Base-by-base conservation (phyloP, 2,329 filamentous ascomycete species). In the Penicillium sp. region DNA sequence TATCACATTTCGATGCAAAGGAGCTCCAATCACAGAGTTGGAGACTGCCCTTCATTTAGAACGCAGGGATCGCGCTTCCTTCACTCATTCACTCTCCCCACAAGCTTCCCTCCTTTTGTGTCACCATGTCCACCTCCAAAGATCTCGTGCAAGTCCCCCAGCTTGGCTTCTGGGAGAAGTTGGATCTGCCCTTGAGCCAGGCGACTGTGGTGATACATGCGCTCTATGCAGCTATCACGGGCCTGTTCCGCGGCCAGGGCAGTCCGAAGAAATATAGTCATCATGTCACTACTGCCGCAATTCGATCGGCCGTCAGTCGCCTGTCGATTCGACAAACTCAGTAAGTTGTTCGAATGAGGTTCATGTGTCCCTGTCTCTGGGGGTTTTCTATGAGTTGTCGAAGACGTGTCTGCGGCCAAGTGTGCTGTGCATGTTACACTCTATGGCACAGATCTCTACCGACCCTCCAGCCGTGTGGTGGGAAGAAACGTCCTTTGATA, bases 241-340 rank as follows among this genome's bases (percentile, higher is more conserved):
- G 66, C 11, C 48, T 66, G 1, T 72, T 73, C 46, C 69, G 71
- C 12, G 69, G 70, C 4, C 55, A 65, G 13, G 56, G 49, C 28
- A 69, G 69, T 34, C 62, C 69, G 13, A 65, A 57, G 42, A 55
- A 57, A 5, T 72, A 68, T 45, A 52, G 49, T 13, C 58, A 66
- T 35, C 68, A 73, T 62, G 43, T 74, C 29, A 34, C 50, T 5
- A 57, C 63, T 43, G 57, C 66, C 0, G 35, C 64, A 4, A 44
- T 69, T n/a, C 62, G 70, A n/a, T 59, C 49, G 26, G n/a, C 57
- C 9, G 29, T 59, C 6, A 39, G 38, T 29, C 55, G 66, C 4
- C 18, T 63, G 6, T 62, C 62, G 1, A 36, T 52, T 27, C 56
- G 59, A 27, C 66, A 71, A 48, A 54, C 49, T 13, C 65, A 69